Conservation (phyloP, 371 early-diverging fungal genomes). For the Phascolomyces articulosus region DNA sequence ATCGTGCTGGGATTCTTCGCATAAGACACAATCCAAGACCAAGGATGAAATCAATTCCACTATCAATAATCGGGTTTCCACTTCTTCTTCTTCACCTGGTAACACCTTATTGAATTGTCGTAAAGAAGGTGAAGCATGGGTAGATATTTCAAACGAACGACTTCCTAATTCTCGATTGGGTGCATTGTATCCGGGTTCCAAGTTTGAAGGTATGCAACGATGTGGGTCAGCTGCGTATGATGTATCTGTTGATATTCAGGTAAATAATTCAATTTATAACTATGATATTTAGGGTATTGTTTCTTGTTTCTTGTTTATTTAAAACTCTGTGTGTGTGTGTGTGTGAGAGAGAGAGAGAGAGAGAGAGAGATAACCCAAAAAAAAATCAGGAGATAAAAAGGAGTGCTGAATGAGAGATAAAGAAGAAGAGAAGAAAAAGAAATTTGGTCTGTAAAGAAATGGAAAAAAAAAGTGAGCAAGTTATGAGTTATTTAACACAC, state of each 20-base stretch:
- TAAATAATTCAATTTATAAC: too few relatives aligned
- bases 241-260: slow-evolving; percentile 75
- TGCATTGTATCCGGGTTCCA: slow-evolving; percentile 61
- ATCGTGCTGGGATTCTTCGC: slow-evolving; percentile 29
- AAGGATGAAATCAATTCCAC: not conserved
- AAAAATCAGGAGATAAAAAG: not conserved
- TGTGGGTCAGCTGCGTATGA: slow-evolving; percentile 65
- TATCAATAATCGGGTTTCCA: not conserved
- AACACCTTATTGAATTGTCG: slow-evolving; percentile 16
- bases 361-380: too few relatives aligned
- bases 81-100: not conserved
- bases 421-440: not conserved
- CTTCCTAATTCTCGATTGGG: slow-evolving; percentile 26
- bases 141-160: slow-evolving; percentile 29
- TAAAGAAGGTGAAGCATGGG: slow-evolving; percentile 28
- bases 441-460: too few relatives aligned
- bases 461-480: too few relatives aligned
- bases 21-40: not conserved
- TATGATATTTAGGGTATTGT: not conserved
- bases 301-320: too few relatives aligned
- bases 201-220: slow-evolving; percentile 70
- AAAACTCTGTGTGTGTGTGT: too few relatives aligned
- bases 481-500: not conserved
- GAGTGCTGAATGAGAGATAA: not conserved
- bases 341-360: too few relatives aligned